phyloP scores from a whole-genome alignment of 371 early-diverging fungal species.

The Choanephora cucurbitarum region DNA sequence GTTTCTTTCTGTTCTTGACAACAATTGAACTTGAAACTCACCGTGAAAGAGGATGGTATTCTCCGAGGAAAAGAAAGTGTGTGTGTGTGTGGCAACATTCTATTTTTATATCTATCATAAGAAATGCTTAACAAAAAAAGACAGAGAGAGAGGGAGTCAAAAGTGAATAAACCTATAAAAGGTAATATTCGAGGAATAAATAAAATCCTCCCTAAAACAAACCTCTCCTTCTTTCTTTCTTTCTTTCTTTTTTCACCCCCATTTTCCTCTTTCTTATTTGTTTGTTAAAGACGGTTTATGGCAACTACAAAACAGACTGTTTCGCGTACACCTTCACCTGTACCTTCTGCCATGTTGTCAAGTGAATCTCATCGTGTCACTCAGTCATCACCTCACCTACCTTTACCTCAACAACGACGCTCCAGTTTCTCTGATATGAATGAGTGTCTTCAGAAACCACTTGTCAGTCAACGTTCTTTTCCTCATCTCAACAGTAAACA shows the following conservation, averaged over 20 bases:
- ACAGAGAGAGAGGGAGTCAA: neutral
- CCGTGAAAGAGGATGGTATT: no score
- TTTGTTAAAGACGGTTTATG: no score
- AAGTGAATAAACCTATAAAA: neutral
- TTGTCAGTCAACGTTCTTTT: constrained; percentile 1
- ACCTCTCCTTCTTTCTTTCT: neutral
- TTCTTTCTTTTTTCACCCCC: neutral
- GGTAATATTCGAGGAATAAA: neutral
- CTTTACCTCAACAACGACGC: neutral
- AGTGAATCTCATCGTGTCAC: neutral
- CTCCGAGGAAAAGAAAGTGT: no score
- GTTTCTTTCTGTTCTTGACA: no score
- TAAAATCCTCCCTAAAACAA: no score
- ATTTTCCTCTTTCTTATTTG: no score
- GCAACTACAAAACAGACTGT: neutral
- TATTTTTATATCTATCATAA: no score
- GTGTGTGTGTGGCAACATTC: no score
- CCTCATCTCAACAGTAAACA: constrained; percentile 1
- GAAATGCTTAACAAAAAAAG: no score
- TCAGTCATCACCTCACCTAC: neutral
- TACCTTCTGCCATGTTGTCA: constrained; percentile 5
- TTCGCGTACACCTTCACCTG: constrained; percentile 9
- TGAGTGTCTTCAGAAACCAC: neutral
- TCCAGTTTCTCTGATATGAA: constrained; percentile 2
- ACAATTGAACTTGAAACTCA: no score